phyloP scores from a whole-genome alignment of 129 eudicot species.

The Flaveria ramosissima region DNA sequence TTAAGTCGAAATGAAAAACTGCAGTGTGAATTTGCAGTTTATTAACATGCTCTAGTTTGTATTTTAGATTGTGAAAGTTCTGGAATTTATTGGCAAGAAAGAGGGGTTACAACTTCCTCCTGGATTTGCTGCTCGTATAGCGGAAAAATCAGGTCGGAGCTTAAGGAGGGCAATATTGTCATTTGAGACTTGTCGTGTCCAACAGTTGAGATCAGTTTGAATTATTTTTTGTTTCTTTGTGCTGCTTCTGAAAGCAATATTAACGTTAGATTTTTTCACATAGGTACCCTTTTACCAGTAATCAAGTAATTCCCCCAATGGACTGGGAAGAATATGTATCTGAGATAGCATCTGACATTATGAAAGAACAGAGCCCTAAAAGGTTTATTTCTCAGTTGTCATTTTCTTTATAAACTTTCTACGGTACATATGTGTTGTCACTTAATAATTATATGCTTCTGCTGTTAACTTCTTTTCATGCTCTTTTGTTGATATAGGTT shows the following conservation, averaged over 20 bases:
- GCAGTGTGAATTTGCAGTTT: neutral
- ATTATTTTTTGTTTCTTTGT: neutral
- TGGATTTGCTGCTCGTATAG: conserved; percentile 80
- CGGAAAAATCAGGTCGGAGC: conserved; percentile 83
- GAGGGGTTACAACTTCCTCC: conserved; percentile 82
- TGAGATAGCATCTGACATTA: conserved; percentile 85
- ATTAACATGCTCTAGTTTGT: neutral
- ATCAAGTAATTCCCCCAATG: conserved; percentile 86
- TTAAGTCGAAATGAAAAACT: neutral
- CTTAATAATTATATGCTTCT: conserved; percentile 4
- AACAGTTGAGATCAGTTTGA: conserved; percentile 67
- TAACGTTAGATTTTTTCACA: conserved; percentile 20
- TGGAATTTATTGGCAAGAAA: conserved; percentile 85
- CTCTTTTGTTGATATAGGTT: conserved; percentile 45
- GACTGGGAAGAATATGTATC: conserved; percentile 94
- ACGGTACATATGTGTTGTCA: neutral
- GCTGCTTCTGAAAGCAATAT: conserved; percentile 13
- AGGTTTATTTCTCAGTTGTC: conserved; percentile 43
- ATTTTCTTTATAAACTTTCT: conserved; percentile 7
- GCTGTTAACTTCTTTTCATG: conserved; percentile 3
- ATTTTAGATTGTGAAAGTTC: conserved; percentile 75
- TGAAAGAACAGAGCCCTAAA: conserved; percentile 97
- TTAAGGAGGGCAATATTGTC: conserved; percentile 87
- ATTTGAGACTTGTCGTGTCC: conserved; percentile 93
- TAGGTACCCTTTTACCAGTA: conserved; percentile 82